Evolutionary conservation across 2,329 filamentous ascomycete genomes (phyloP).

Genomic region (Fusarium pseudoanthophilum): DNA sequence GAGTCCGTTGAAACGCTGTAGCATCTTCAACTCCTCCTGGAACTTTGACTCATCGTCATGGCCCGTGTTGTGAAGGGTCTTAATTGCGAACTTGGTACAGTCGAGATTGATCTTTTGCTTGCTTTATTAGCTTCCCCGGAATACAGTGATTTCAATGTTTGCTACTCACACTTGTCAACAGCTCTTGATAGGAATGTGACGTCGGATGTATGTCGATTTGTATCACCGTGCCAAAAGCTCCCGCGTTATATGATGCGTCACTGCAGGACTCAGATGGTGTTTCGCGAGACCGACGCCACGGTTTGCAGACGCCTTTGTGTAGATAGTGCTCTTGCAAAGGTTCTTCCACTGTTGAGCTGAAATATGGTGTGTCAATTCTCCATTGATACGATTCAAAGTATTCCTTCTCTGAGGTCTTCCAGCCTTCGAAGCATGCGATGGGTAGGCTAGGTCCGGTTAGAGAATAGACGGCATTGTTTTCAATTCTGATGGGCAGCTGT

Average conservation of each 20-base stretch:
- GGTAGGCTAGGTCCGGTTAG: background rate
- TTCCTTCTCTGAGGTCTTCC: background rate
- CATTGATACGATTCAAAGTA: background rate
- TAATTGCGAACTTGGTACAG: background rate
- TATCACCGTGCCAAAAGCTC: background rate
- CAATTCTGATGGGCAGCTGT: background rate
- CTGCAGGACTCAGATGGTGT: rapidly evolving
- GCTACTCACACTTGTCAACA: background rate
- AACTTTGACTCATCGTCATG: background rate
- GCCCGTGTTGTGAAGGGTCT: background rate
- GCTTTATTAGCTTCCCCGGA: background rate
- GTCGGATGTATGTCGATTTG: rapidly evolving
- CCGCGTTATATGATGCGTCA: background rate
- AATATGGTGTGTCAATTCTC: background rate
- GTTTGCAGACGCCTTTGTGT: background rate
- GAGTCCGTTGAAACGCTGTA: no score
- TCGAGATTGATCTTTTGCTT: background rate
- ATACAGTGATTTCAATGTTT: rapidly evolving
- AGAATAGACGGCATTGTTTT: background rate
- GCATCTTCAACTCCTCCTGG: background rate
- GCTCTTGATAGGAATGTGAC: background rate
- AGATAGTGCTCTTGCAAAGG: background rate
- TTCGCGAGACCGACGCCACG: background rate
- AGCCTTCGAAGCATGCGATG: background rate
- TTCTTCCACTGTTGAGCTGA: background rate